These are phyloP conservation scores for Ascoidea rubescens DNA, from an alignment of 805 yeast species.

Conservation along the genomic window DNA sequence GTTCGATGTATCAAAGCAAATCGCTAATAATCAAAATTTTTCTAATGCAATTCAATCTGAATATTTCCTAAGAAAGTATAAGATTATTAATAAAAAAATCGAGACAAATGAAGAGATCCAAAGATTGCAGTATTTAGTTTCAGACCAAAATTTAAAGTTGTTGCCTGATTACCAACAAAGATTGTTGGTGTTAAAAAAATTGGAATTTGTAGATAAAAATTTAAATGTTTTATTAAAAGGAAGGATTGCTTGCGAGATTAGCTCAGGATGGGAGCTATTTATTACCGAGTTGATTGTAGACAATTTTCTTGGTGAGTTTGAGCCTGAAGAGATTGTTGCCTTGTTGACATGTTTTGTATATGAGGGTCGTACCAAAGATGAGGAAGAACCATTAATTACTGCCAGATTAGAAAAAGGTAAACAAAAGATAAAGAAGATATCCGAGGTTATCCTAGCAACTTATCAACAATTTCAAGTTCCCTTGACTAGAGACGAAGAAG, in stretches of 20 bases:
- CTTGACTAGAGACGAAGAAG: constrained; percentile 72
- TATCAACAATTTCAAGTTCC: constrained; percentile 58
- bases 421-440: constrained; percentile 54
- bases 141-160: constrained; percentile 80
- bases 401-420: constrained; percentile 72
- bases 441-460: constrained; percentile 43
- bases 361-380: constrained; percentile 59
- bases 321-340: constrained; percentile 96
- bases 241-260: constrained; percentile 84
- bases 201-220: constrained; percentile 67
- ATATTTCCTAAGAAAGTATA: constrained; percentile 30
- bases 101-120: constrained; percentile 36
- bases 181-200: constrained; percentile 56
- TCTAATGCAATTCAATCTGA: constrained; percentile 21
- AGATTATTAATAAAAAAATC: constrained; percentile 30
- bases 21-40: constrained; percentile 14
- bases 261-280: constrained; percentile 82
- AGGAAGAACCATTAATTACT: constrained; percentile 48
- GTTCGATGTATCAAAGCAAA: constrained; percentile 18
- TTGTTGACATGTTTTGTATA: constrained; percentile 83
- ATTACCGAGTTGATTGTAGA: constrained; percentile 83
- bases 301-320: constrained; percentile 84
- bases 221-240: constrained; percentile 74
- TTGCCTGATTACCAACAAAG: constrained; percentile 92
- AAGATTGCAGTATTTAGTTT: constrained; percentile 43